Conservation (phyloP, 208 protist genomes). For the Wallacemonas sp. region DNA sequence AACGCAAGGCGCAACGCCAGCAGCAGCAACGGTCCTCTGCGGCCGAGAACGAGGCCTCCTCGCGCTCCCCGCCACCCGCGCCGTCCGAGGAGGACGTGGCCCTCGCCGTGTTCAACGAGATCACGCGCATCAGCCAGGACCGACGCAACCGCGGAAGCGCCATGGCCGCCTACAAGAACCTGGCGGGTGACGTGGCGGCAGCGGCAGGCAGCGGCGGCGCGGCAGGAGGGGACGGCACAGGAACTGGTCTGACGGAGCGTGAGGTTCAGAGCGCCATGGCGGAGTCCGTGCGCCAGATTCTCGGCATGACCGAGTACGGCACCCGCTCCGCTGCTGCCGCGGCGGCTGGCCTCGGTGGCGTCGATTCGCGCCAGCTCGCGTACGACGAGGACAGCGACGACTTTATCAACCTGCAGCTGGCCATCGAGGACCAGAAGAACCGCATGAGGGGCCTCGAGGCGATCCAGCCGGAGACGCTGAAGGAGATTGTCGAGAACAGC, state of each 20-base stretch:
- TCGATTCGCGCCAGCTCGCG: not conserved
- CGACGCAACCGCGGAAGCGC: slow-evolving; percentile 3
- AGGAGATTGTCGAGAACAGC: not conserved
- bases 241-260: not conserved
- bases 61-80: not conserved
- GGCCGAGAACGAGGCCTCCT: not conserved
- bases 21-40: slow-evolving; percentile 13
- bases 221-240: not conserved
- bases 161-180: slow-evolving; percentile 9
- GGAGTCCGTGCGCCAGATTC: slow-evolving; percentile 1
- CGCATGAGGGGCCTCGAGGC: not conserved
- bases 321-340: not conserved
- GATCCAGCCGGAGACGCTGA: slow-evolving; percentile 1
- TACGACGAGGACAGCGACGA: slow-evolving; percentile 17
- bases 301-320: not conserved
- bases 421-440: slow-evolving; percentile 13
- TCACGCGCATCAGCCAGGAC: slow-evolving; percentile 6
- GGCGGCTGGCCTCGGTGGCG: not conserved
- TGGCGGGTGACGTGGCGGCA: slow-evolving; percentile 2
- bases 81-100: slow-evolving; percentile 9
- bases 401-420: slow-evolving; percentile 14
- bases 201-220: not conserved
- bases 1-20: slow-evolving; percentile 9
- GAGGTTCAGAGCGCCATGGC: slow-evolving; percentile 6
- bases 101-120: slow-evolving; percentile 8